Evolutionary conservation across 1,139 yeast species (phyloP), one percentile per base, ranked within the genome.

Genomic region (Entelexis paramagnoliae): DNA sequence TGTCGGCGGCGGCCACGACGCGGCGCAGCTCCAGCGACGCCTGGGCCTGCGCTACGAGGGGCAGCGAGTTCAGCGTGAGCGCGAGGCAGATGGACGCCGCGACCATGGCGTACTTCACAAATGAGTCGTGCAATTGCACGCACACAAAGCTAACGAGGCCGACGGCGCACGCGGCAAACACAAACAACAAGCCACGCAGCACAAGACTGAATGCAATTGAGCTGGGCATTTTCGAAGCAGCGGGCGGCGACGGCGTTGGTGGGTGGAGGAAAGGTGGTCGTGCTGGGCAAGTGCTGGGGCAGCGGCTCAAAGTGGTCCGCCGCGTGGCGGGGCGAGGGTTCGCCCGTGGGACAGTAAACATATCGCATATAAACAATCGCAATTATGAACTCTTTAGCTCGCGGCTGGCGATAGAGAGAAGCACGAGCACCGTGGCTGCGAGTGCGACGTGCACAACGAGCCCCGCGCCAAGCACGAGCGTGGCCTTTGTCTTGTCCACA

Each of bases 381-480:
- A n/a, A n/a, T 14, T 22, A 42, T 4, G 46, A 30, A 14, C 36
- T 26, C 36, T 13, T 32, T 8, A 42, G 30, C 13, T 48, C 45
- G 30, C 46, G 33, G 30, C 51, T 49, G 35, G 49, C 52, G 2
- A 45, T 34, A 11, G 49, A 38, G 8, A 33, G 28, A 17, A 51
- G 48, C 2, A 52, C n/a, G n/a, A 46, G 34, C n/a, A 54, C 50
- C 6, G 56, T 50, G 24, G 70, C 56, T 1, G 73, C 69, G 26
- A 70, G 59, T 4, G 63, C 71, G 2, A 64, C 63, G 53, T 71
- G 74, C 30, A 67, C 57, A 5, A 64, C 55, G 26, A 66, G 61
- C 7, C 68, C 66, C 6, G 63, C 63, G 5, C 57, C 63, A 2
- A 70, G 58, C 35, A 71, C 59, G 16, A 63, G 50, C 16, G 60